These are phyloP conservation scores for Rhizopogon salebrosus DNA, from an alignment of 768 basidiomycete species.

Conservation along the genomic window DNA sequence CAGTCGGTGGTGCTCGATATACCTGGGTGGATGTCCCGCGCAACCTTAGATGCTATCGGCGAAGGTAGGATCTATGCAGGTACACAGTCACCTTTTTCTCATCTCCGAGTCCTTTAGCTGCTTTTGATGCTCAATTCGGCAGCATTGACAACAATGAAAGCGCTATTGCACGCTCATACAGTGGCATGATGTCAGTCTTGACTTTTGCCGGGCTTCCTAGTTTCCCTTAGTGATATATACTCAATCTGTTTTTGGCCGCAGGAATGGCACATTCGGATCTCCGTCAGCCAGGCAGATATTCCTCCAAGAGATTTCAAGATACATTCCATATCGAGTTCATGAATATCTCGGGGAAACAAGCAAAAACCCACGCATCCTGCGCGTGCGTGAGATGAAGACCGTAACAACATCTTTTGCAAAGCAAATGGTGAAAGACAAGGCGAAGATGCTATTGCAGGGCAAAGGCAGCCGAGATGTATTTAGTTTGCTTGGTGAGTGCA, in stretches of 20 bases:
- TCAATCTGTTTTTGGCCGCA: constrained; percentile 17
- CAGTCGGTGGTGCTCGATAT: constrained; percentile 30
- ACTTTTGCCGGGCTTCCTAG: neutral
- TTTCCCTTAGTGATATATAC: neutral
- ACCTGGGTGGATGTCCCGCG: constrained; percentile 50
- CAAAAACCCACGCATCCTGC: constrained; percentile 16
- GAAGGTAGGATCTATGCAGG: constrained; percentile 20
- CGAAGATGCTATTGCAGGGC: constrained; percentile 27
- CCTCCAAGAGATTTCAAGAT: neutral
- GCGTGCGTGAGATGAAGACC: constrained; percentile 27
- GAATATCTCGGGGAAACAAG: neutral
- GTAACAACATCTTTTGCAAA: constrained; percentile 30
- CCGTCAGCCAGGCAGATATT: constrained; percentile 16
- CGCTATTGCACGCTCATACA: constrained; percentile 50
- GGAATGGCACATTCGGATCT: constrained; percentile 45
- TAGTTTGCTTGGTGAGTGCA: constrained; percentile 47
- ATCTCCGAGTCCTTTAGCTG: constrained; percentile 14
- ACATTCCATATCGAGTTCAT: constrained; percentile 40
- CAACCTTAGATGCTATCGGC: constrained; percentile 73
- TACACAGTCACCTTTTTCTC: neutral
- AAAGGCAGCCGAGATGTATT: constrained; percentile 39
- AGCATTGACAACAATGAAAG: constrained; percentile 44
- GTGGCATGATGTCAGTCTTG: constrained; percentile 40
- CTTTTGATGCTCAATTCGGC: constrained; percentile 50
- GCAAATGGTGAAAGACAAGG: constrained; percentile 32